phyloP scores from a whole-genome alignment of 768 basidiomycete species.

The Albatrellus ellisii region DNA sequence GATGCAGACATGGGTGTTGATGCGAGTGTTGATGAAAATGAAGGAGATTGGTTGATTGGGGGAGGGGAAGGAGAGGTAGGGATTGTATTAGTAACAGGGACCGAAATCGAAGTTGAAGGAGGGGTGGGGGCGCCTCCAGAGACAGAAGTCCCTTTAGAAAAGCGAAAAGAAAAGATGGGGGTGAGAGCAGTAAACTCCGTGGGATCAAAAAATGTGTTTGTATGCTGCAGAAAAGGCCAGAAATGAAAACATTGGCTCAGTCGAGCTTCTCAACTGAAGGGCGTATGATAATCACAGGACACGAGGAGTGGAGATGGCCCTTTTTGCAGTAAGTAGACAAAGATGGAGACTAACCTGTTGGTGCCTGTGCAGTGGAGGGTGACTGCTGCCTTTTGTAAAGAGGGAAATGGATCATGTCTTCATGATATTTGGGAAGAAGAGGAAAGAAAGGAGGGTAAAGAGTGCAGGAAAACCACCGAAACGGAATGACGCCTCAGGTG shows the following conservation, averaged over 20 bases:
- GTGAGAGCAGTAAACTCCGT: too few relatives aligned
- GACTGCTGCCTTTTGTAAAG: constrained; percentile 11
- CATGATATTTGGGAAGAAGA: neutral
- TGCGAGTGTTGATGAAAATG: neutral
- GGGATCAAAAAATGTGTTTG: too few relatives aligned
- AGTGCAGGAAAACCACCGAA: constrained; percentile 25
- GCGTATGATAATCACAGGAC: too few relatives aligned
- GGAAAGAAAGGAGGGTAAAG: constrained; percentile 13
- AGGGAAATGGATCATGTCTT: constrained; percentile 15
- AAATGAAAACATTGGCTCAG: too few relatives aligned
- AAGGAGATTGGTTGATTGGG: neutral
- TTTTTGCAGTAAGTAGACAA: neutral
- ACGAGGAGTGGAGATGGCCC: neutral
- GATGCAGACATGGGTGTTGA: neutral
- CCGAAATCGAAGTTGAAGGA: neutral
- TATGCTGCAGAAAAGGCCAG: too few relatives aligned
- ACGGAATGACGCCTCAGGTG: too few relatives aligned
- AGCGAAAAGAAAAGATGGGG: neutral
- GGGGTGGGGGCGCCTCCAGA: neutral
- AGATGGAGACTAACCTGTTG: neutral
- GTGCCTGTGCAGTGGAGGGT: neutral
- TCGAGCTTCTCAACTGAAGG: too few relatives aligned
- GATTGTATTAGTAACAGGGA: neutral
- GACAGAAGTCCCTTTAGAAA: neutral
- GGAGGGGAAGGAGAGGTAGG: neutral